Percentiles rank a stretch among this genome's conserved stretches.
Evolutionary conservation across 1,284 basidiomycete species (phyloP).

Genomic region (Sporisorium iseilematis-ciliati): DNA sequence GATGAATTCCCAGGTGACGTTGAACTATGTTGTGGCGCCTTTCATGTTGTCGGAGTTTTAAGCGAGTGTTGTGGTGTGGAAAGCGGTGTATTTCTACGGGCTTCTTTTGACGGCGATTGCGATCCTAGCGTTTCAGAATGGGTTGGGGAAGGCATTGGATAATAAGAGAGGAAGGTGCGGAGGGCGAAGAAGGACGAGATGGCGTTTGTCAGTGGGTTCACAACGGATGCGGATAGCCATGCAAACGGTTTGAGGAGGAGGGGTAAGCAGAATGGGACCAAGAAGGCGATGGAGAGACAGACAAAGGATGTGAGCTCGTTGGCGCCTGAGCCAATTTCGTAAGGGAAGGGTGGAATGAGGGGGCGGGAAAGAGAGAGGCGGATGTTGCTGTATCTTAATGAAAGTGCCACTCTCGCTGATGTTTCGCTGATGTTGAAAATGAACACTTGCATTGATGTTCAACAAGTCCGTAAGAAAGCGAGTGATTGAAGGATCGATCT

Average conservation of each 20-base stretch:
- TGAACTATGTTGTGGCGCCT: conserved; percentile 86
- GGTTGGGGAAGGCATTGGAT: conserved; percentile 46
- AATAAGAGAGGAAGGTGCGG: conserved; percentile 21
- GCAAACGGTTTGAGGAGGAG: conserved; percentile 15
- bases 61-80: conserved; percentile 80
- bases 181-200: neutral
- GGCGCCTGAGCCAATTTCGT: conserved; percentile 35
- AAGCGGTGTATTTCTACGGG: conserved; percentile 83
- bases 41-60: conserved; percentile 83
- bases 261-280: conserved; percentile 5
- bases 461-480: too few relatives aligned
- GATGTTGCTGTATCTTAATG: too few relatives aligned
- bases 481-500: too few relatives aligned
- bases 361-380: too few relatives aligned
- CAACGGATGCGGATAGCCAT: conserved; percentile 44
- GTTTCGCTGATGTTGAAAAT: too few relatives aligned
- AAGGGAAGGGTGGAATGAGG: neutral
- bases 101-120: conserved; percentile 74
- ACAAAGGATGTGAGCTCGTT: conserved; percentile 25
- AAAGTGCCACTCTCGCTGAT: too few relatives aligned
- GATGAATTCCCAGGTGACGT: conserved; percentile 73
- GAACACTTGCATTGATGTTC: too few relatives aligned
- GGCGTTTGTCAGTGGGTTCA: conserved; percentile 23
- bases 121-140: conserved; percentile 63
- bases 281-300: conserved; percentile 15